Base-by-base conservation (phyloP, 2,329 filamentous ascomycete species). In the Thielaviopsis euricoi region DNA sequence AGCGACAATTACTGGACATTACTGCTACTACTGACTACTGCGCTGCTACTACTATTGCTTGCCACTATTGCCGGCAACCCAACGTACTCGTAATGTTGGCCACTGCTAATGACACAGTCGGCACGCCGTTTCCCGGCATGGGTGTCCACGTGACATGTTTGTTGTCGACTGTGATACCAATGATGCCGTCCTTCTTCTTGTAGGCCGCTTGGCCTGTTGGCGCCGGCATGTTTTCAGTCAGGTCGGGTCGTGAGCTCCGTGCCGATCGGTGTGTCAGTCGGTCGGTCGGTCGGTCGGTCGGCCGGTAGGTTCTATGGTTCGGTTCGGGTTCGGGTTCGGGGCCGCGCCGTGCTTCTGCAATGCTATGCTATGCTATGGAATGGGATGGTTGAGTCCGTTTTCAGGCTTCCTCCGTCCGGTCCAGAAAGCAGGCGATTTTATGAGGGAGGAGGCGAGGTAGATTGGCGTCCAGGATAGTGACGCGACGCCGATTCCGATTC, bases 121-220 rank as follows among this genome's bases (percentile, higher is more conserved):
- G 78, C 56, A 82, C 75, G 2, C 82, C 80, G 57, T 76, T 77
- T 37, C 80, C 77, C 52, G 78, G 77, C 57, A 80, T 76, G 10
- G 89, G 86, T 33, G 82, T 87, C 91, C 91, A 98, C 68, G 81
- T 85, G 61, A 97, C 80, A 43, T 78, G 82, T 66, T 80, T 80
- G 65, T 81, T 77, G 69, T 95, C 88, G 58, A 78, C 74, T 17
- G 86, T 82, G 64, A 97, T 76, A 25, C 82, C 80, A 66, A 98
- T 74, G 61, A 81, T 80, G 68, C 93, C 93, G 75, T 97, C 87
- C 71, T 95, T 93, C 76, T 97, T 98, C 74, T 96, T 97, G 78
- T 93, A 97, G 60, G 83, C 76, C 56, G 86, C 83, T 62, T 79
- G 80, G 60, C 84, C 87, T 64, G 75, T 78, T 56, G 80, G 81